phyloP scores from a whole-genome alignment of 2,329 filamentous ascomycete genomes.

The Neoarthrinium moseri region DNA sequence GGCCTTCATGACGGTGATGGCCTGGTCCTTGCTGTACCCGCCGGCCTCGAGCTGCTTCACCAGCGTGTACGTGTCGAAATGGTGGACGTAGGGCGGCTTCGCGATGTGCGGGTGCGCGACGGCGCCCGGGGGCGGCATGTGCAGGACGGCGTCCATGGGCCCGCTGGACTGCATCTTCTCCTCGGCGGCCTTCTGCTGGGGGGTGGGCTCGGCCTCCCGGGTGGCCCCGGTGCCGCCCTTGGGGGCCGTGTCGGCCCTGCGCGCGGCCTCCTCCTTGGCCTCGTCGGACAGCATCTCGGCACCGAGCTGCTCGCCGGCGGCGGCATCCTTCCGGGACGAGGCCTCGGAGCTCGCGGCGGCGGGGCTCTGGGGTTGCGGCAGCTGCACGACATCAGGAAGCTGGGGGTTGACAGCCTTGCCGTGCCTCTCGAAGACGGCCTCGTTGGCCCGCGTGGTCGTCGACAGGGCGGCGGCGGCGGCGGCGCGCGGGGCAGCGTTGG shows the following conservation, averaged over 20 bases:
- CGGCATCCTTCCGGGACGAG: background rate
- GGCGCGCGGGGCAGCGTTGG: conserved; percentile 21
- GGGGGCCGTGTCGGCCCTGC: conserved; percentile 6
- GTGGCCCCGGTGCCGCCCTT: conserved; percentile 12
- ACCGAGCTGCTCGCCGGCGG: background rate
- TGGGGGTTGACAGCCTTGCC: conserved; percentile 57
- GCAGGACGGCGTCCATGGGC: conserved; percentile 50
- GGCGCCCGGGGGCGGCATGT: conserved; percentile 32
- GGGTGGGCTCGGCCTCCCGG: conserved; percentile 19
- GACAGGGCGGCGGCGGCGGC: conserved; percentile 33
- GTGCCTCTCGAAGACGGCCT: conserved; percentile 52
- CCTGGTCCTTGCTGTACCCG: conserved; percentile 72
- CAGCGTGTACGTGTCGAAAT: conserved; percentile 92
- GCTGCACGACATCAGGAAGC: conserved; percentile 25
- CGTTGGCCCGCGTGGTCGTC: conserved; percentile 33
- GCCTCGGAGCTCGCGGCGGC: background rate
- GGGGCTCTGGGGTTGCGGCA: conserved; percentile 17
- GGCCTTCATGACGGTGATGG: conserved; percentile 88
- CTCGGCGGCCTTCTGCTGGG: conserved; percentile 31
- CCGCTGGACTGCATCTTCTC: conserved; percentile 39
- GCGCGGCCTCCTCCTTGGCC: conserved; percentile 11
- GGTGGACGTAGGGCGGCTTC: conserved; percentile 82
- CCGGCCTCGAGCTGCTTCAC: conserved; percentile 74
- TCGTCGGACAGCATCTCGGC: background rate
- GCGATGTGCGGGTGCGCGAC: conserved; percentile 58